Evolutionary conservation across 306 rosid species (phyloP), one percentile per base, ranked within the genome.

Genomic region (Carpinus viminea): DNA sequence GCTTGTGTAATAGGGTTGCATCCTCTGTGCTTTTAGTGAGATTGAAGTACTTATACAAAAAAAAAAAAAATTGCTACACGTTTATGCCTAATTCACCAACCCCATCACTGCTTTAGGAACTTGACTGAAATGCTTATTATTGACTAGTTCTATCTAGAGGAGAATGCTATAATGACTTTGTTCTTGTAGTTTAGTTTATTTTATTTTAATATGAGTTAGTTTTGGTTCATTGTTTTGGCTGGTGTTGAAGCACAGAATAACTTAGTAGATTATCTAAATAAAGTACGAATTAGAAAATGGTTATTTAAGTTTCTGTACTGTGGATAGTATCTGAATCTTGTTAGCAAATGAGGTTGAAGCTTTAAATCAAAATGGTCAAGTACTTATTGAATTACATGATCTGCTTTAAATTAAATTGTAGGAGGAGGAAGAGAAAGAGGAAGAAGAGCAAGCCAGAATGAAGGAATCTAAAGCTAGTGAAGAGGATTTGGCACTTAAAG

Each of bases 391-490:
- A 36, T 82, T 73, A 62, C 57, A 71, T 21, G 36, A 16, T 21
- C 18, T 48, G 50, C 36, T 20, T 64, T 56, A 64, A 71, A 51
- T 54, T 74, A 52, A 46, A 64, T 52, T 85, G 53, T 70, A 94
- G 98, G 92, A 88, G 89, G 99, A 95, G 86, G 93, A 94, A 78
- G 92, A 88, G 88, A 88, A 72, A 79, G 89, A 88, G 76, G 92
- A 83, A 57, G 95, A 76, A 81, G 97, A 87, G 87, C 88, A 85
- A 81, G 89, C 93, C 73, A 91, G 86, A 78, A 71, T 66, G 80
- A 83, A 82, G 83, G 97, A 89, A 80, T 73, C 68, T 56, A 84
- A 81, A 41, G 86, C 85, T 80, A 74, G 78, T 79, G 80, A 83
- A 74, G 94, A 85, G 38, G 97, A 92, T 79, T 83, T 85, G 87